phyloP scores from a whole-genome alignment of 371 early-diverging fungal genomes.

The Furculomyces boomerangus region DNA sequence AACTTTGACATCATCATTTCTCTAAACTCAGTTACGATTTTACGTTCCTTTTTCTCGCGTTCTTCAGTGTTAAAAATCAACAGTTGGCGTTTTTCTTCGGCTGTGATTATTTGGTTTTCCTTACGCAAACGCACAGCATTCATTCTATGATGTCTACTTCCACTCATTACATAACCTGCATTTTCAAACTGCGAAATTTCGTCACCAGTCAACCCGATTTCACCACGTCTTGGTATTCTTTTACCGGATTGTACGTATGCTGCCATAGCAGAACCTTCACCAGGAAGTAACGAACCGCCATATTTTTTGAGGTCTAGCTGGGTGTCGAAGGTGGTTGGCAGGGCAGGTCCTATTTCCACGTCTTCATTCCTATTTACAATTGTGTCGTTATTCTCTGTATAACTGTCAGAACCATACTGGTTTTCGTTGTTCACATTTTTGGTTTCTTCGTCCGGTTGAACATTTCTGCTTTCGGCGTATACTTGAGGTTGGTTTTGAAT shows the following conservation, averaged over 20 bases:
- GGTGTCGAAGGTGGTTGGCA: constrained; percentile 17
- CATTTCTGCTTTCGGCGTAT: not conserved
- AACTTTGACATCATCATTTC: constrained; percentile 33
- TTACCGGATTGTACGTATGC: constrained; percentile 80
- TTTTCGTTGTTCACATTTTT: not conserved
- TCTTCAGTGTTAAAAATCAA: constrained; percentile 67
- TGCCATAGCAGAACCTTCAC: constrained; percentile 69
- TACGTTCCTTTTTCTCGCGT: constrained; percentile 66
- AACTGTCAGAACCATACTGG: not conserved
- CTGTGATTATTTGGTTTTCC: constrained; percentile 81
- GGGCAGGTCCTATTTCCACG: constrained; percentile 2
- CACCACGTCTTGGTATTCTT: constrained; percentile 93
- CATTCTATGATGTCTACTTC: constrained; percentile 83
- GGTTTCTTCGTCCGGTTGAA: not conserved
- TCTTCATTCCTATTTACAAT: not conserved
- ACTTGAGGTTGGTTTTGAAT: too few species aligned
- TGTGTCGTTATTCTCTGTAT: not conserved
- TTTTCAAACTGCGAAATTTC: constrained; percentile 68
- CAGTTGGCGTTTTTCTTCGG: constrained; percentile 68
- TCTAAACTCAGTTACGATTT: constrained; percentile 69
- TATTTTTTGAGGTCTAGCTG: constrained; percentile 44
- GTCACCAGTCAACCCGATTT: constrained; percentile 73
- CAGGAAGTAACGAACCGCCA: constrained; percentile 59
- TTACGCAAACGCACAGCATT: constrained; percentile 90
- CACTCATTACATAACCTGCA: constrained; percentile 92